Evolutionary conservation across 139 green algal species (phyloP), one percentile per base, ranked within the genome.

Genomic region (Ulvella scutata): DNA sequence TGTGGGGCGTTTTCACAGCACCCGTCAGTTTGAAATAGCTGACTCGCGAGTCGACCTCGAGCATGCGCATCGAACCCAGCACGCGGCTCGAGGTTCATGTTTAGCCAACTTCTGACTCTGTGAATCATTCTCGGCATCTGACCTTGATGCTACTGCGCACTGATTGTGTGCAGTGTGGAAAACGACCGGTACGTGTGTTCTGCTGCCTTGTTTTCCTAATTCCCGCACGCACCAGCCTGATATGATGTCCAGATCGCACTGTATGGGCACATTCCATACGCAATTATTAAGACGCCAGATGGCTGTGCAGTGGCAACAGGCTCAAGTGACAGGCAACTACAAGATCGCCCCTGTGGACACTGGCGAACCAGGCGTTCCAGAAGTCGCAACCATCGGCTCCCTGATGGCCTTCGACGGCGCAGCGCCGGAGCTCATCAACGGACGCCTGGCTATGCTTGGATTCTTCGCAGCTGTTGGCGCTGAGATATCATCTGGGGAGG

Each of bases 391-490:
- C 51, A 67, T 67, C 51, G 51, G 51, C 20, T 67, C 51, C 13
- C 31, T 67, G n/a, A 67, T 67, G 51, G 51, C 51, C 0, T 67
- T 67, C 1, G 51, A 67, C 20, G 51, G 51, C 33, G n/a, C 51
- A 10, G 51, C 51, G 13, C 51, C 51, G 13, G 51, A 67, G 51
- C 79, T 83, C 20, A 81, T 87, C 35, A 91, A 91, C 75, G 82
- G 82, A 38, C 44, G 84, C 9, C 78, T 90, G 26, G 82, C 84
- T 21, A 90, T 89, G 85, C 81, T 92, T 20, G 88, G 85, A 51
- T 84, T 92, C n/a, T 62, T 90, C 0, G 78, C 82, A 7, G 86
- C 84, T 3, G 28, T 92, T 28, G 84, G 74, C 31, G 84, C 79
- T 40, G 88, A 92, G 85, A 29, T 88, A 2, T 43, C 74, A 23